Evolutionary conservation across 805 yeast species (phyloP).

Genomic region (Saccharomycopsis microspora): DNA sequence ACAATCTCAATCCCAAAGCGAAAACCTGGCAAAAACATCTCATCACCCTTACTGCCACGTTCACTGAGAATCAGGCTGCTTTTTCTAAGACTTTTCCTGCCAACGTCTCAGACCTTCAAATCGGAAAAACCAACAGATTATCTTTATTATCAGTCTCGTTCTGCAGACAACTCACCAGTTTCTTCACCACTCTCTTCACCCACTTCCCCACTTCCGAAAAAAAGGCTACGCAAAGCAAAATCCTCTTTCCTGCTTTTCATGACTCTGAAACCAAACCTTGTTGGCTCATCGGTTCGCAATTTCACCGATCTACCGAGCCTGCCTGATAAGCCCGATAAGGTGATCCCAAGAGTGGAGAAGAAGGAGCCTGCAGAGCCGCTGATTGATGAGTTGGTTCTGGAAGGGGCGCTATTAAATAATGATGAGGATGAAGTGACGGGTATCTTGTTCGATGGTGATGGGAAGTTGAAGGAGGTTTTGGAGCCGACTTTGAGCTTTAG

Average conservation of each 20-base stretch:
- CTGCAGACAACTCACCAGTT: slow-evolving; percentile 1
- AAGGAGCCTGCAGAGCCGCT: slow-evolving; percentile 17
- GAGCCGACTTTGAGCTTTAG: slow-evolving; percentile 16
- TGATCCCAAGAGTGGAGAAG: not conserved
- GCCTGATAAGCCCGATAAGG: not conserved
- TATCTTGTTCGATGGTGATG: slow-evolving; percentile 19
- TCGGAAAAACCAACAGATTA: not conserved
- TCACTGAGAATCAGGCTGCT: not conserved
- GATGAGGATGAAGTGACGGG: slow-evolving; percentile 19
- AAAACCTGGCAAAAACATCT: not conserved
- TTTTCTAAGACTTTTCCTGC: not conserved
- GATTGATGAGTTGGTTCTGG: slow-evolving; percentile 24
- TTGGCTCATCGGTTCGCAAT: slow-evolving; percentile 15
- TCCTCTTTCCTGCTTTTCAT: slow-evolving; percentile 4
- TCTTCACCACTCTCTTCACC: slow-evolving; percentile 4
- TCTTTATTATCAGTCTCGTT: slow-evolving; percentile 1
- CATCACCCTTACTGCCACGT: not conserved
- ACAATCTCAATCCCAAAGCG: not conserved
- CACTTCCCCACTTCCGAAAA: not conserved
- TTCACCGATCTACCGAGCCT: slow-evolving; percentile 6
- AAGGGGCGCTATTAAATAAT: slow-evolving; percentile 25
- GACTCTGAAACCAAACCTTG: slow-evolving; percentile 1
- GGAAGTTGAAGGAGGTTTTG: slow-evolving; percentile 17
- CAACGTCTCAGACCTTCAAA: not conserved
- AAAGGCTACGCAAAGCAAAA: slow-evolving; percentile 7